phyloP scores from a whole-genome alignment of 768 basidiomycete species.

The Pleurotus giganteus region DNA sequence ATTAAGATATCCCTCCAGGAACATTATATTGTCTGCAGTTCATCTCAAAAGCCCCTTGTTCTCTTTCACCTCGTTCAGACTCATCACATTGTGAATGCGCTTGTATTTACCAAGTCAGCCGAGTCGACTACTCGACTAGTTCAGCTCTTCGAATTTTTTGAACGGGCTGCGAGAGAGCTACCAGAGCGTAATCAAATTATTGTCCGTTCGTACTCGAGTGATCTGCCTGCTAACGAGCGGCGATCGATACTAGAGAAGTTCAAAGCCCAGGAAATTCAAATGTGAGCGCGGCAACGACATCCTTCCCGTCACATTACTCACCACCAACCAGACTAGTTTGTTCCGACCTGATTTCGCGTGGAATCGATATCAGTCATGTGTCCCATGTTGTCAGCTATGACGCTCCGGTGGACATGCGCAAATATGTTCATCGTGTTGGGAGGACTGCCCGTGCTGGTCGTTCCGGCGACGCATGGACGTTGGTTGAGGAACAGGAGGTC shows the following conservation, averaged over 20 bases:
- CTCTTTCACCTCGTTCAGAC: conserved; percentile 83
- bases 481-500: conserved; percentile 94
- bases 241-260: conserved; percentile 79
- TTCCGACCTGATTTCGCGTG: conserved; percentile 93
- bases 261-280: conserved; percentile 73
- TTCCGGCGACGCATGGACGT: conserved; percentile 86
- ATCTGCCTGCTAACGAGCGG: conserved; percentile 71
- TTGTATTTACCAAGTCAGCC: conserved; percentile 97
- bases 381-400: conserved; percentile 95
- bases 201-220: conserved; percentile 81
- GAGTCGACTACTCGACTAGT: conserved; percentile 87
- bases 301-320: not conserved
- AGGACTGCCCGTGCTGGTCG: conserved; percentile 93
- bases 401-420: conserved; percentile 94
- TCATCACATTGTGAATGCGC: conserved; percentile 58
- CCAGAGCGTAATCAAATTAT: conserved; percentile 17
- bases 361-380: conserved; percentile 92
- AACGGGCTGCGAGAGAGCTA: conserved; percentile 37
- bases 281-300: conserved; percentile 48
- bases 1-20: conserved; percentile 50
- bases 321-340: conserved; percentile 64
- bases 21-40: conserved; percentile 78
- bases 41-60: conserved; percentile 82
- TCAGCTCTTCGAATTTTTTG: conserved; percentile 78
- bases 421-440: conserved; percentile 97